Percentiles rank a stretch among this genome's conserved stretches.
These are phyloP conservation scores for Hibiscus tridactylites DNA, from an alignment of 345 rosid genomes.

Conservation along the genomic window DNA sequence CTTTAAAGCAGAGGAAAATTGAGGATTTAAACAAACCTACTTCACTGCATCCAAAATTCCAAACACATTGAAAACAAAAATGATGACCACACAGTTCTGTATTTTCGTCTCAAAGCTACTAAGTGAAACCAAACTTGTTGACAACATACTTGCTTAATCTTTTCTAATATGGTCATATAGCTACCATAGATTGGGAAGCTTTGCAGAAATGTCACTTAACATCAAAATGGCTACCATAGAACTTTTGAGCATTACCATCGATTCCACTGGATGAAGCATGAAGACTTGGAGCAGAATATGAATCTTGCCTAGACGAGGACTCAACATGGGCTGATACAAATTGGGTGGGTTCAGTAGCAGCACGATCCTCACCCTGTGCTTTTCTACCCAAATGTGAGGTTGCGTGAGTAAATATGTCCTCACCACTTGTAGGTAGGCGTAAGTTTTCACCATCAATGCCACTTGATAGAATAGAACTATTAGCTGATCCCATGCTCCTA, in stretches of 20 bases:
- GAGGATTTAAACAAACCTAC: not conserved
- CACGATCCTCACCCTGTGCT: conserved; percentile 21
- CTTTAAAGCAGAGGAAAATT: conserved; percentile 1
- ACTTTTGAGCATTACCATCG: conserved; percentile 19
- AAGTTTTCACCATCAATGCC: conserved; percentile 30
- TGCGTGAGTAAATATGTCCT: conserved; percentile 21
- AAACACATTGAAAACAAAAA: not conserved
- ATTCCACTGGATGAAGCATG: conserved; percentile 18
- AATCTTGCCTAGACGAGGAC: conserved; percentile 20
- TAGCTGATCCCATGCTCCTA: conserved; percentile 20
- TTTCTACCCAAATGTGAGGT: conserved; percentile 10
- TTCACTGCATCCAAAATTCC: not conserved
- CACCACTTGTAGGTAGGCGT: conserved; percentile 16
- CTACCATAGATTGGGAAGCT: not conserved
- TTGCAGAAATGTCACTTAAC: conserved; percentile 22
- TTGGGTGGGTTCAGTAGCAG: conserved; percentile 20
- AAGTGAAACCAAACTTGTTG: not conserved
- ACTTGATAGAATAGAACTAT: conserved; percentile 23
- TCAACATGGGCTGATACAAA: conserved; percentile 3
- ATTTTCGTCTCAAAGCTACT: not conserved
- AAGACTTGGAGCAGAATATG: conserved; percentile 18
- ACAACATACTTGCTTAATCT: not conserved
- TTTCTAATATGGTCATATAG: not conserved
- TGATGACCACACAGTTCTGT: not conserved
- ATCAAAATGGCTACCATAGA: conserved; percentile 9